Evolutionary conservation across 257 asterid species (phyloP), one percentile per base, ranked within the genome.

Genomic region (Lycium barbarum): DNA sequence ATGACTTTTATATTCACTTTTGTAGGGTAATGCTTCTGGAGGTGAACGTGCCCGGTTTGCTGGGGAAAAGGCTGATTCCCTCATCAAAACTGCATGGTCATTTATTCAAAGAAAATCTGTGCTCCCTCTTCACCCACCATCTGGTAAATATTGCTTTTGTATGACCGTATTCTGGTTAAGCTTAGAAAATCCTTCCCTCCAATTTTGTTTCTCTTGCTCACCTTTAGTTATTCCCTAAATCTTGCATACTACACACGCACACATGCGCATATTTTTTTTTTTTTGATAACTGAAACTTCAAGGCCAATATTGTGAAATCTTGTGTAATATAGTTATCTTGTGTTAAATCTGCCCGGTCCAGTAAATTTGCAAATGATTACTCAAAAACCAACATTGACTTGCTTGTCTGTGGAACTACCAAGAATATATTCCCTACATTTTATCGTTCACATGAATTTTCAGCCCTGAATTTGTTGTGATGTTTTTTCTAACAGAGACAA

Each of bases 21-120:
- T 85, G 33, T 79, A 97, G 99, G 98, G 99, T 83, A 97, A 93
- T 91, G 99, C 99, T 83, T 93, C 99, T 3, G 99, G 98, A 78
- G 99, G 99, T 79, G 97, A 95, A 78, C 95, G 97, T 85, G 99
- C 99, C 55, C 91, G 94, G 80, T 61, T 73, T 85, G 90, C 92
- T 10, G 98, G 98, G 84, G 87, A 87, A 87, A 93, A 87, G 84
- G 97, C 97, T 55, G 91, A 95, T 86, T 89, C 92, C 57, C 18
- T 92, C 72, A 90, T 97, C 10, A 91, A 85, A 84, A 84, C 84
- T 57, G 97, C 99, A 15, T 93, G 96, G 98, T 88, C 85, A 14
- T 90, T 91, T 88, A 89, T 95, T 87, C 82, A 83, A 61, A 86
- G 93, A 85, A 92, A 93, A 81, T 90, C 93, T 83, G 97, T 91